These are phyloP conservation scores for Candida labiduridarum DNA, from an alignment of 1,139 yeast species.

Conservation along the genomic window DNA sequence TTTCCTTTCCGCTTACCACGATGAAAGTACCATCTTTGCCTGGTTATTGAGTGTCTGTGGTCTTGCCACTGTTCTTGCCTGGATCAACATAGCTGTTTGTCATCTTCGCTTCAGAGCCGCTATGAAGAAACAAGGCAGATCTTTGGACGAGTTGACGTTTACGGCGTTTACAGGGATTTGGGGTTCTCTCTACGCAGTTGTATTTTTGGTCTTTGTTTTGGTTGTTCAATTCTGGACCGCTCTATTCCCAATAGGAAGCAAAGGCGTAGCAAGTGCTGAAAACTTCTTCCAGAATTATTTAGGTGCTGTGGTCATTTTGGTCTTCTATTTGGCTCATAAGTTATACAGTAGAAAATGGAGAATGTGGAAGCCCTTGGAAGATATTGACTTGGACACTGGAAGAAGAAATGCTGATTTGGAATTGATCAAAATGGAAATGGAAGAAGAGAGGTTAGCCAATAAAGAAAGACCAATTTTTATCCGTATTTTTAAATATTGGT, in stretches of 20 bases:
- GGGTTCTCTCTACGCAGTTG: conserved; percentile 39
- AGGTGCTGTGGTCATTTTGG: conserved; percentile 34
- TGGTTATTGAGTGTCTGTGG: conserved; percentile 49
- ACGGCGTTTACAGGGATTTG: conserved; percentile 32
- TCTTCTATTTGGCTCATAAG: conserved; percentile 39
- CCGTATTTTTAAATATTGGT: conserved; percentile 40
- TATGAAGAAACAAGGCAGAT: conserved; percentile 29
- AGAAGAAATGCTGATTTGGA: conserved; percentile 30
- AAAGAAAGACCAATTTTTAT: conserved; percentile 22
- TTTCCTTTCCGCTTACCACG: conserved; percentile 41
- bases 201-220: conserved; percentile 32
- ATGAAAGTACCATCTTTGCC: conserved; percentile 37
- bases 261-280: conserved; percentile 29
- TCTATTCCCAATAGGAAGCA: conserved; percentile 34
- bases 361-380: conserved; percentile 25
- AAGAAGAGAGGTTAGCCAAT: conserved; percentile 13
- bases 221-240: conserved; percentile 43
- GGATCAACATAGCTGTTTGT: conserved; percentile 43
- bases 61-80: conserved; percentile 43
- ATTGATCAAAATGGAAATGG: conserved; percentile 13
- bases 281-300: conserved; percentile 41
- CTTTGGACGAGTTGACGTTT: conserved; percentile 31
- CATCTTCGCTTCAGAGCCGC: conserved; percentile 45
- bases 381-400: conserved; percentile 39
- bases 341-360: conserved; percentile 37